These are phyloP conservation scores for Oryza brachyantha DNA, from an alignment of 176 grass and related monocot genomes.

Conservation along the genomic window DNA sequence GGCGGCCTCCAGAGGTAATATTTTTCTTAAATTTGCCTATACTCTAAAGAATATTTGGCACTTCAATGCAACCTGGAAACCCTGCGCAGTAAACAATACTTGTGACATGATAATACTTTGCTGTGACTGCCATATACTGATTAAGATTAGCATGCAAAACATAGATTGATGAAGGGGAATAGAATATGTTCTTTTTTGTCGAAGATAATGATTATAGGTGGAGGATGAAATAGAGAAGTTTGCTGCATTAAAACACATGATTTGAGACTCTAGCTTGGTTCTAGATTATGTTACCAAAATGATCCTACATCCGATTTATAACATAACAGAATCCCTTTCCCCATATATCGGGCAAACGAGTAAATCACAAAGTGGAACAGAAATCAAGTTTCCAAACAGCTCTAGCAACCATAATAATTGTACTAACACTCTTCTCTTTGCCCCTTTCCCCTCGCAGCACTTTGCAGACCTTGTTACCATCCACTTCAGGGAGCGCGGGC, in stretches of 20 bases:
- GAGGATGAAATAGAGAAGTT: not conserved
- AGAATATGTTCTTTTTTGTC: not conserved
- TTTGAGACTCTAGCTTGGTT: not conserved
- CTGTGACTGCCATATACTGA: not conserved
- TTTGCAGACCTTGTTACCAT: slow-evolving; percentile 71
- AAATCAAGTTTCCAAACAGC: not conserved
- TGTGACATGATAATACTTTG: not conserved
- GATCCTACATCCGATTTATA: not conserved
- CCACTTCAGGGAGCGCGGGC: slow-evolving; percentile 59
- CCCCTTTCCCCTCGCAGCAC: slow-evolving; percentile 51
- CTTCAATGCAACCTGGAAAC: not conserved
- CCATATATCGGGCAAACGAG: not conserved
- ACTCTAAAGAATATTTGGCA: not conserved
- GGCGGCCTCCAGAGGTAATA: slow-evolving; percentile 70
- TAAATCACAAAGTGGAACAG: not conserved
- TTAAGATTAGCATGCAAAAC: not conserved
- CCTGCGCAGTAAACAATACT: not conserved
- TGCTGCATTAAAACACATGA: not conserved
- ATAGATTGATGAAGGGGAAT: not conserved
- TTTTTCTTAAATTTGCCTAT: not conserved
- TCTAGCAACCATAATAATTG: not conserved
- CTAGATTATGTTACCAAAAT: not conserved
- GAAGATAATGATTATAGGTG: not conserved
- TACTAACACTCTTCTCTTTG: not conserved
- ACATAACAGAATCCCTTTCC: not conserved